phyloP scores from a whole-genome alignment of 495 filamentous ascomycete species.

The Aspergillus avenaceus region DNA sequence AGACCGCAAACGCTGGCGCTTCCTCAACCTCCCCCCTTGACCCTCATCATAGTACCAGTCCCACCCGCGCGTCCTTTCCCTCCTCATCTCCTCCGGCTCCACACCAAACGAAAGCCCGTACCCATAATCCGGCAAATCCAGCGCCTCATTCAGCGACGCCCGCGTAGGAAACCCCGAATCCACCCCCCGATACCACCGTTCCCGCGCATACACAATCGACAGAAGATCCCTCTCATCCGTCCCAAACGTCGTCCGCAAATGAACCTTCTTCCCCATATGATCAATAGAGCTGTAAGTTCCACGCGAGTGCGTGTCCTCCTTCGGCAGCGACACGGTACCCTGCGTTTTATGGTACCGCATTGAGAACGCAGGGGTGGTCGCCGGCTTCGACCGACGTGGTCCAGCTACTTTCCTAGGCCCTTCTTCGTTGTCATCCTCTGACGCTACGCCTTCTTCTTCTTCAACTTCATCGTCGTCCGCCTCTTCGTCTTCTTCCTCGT shows the following conservation, averaged over 20 bases:
- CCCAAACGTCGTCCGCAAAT: conserved; percentile 38
- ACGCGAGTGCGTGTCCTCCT: conserved; percentile 29
- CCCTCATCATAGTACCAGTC: conserved; percentile 51
- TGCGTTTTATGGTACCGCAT: no score
- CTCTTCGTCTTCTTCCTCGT: conserved; percentile 15
- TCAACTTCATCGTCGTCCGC: conserved; percentile 12
- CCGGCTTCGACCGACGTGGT: no score
- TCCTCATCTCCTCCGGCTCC: conserved; percentile 32
- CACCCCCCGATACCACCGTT: conserved; percentile 40
- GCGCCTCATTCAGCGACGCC: conserved; percentile 21
- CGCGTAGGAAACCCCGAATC: conserved; percentile 50
- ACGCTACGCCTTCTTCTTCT: conserved; percentile 5
- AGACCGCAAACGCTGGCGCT: conserved; percentile 30
- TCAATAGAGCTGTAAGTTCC: conserved; percentile 34
- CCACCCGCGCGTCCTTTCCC: conserved; percentile 47
- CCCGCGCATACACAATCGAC: conserved; percentile 40
- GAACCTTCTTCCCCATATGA: conserved; percentile 36
- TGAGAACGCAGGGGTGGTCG: no score
- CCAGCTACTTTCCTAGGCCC: no score
- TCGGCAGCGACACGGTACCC: conserved; percentile 14
- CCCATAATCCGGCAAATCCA: conserved; percentile 26
- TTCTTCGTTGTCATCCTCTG: conserved; percentile 7
- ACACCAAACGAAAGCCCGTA: conserved; percentile 40
- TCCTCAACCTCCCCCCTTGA: conserved; percentile 31
- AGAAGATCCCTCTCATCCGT: conserved; percentile 44